Base-by-base conservation (phyloP, 495 filamentous ascomycete genomes). In the Aspergillus conjunctus region DNA sequence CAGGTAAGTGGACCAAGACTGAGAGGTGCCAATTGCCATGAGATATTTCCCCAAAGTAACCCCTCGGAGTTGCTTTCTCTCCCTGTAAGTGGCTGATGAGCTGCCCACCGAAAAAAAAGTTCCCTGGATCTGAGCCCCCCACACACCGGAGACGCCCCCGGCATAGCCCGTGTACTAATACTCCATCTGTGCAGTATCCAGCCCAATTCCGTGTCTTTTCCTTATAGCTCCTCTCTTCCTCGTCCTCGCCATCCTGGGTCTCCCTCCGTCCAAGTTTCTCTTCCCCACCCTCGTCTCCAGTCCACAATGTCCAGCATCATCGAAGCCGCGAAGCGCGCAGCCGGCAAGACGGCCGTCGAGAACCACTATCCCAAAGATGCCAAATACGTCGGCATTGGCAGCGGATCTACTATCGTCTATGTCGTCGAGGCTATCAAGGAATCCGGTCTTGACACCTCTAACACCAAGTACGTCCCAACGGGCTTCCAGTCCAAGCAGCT, bases 341-440 rank as follows among this genome's bases (percentile, higher is more conserved):
- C 94, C 66, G 93, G 93, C 51, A 85, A 79, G 72, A 84, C 87
- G 58, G 95, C 94, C 55, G 93, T 98, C 18, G 76, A 82, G 11
- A 92, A 94, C 60, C 85, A 98, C 80, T 93, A 97, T 75, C 79
- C 83, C 45, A 78, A 87, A 51, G 66, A 80, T 54, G 88, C 87
- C 69, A 84, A 80, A 55, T 89, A 87, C 71, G 85, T 98, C 64
- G 94, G 94, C 64, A 98, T 98, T 73, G 94, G 94, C 56, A 93
- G 88, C 58, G 94, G 94, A 59, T 92, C 87, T 54, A 98, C 94
- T 1, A 91, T 98, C 34, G 87, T 95, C 66, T 95, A 97, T 74
- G 94, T 97, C 14, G 93, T 98, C 53, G 91, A 97, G 67, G 92
- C 92, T 41, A 98, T 98, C 75, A 87, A 88, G 62, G 85, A 84